Evolutionary conservation across 495 filamentous ascomycete species (phyloP).

Genomic region (Aspergillus indologenus): DNA sequence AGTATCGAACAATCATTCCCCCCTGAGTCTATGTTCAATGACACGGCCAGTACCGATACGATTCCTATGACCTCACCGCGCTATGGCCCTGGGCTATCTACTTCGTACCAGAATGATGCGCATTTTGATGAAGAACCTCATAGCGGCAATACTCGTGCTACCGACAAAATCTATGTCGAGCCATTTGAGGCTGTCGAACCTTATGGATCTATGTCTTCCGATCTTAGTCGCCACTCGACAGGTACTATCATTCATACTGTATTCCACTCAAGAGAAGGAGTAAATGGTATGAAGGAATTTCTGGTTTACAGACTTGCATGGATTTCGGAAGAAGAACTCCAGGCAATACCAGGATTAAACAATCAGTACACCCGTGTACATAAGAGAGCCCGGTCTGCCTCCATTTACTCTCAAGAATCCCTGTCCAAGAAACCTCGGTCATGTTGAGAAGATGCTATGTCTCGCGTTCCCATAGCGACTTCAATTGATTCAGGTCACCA

Average conservation of each 20-base stretch:
- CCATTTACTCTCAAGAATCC: background rate
- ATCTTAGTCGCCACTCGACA: background rate
- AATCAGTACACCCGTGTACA: no score
- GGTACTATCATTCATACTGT: background rate
- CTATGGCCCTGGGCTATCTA: background rate
- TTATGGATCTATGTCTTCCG: background rate
- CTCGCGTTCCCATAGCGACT: constrained; percentile 3
- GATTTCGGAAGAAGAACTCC: no score
- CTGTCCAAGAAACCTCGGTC: constrained; percentile 1
- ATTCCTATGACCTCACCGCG: background rate
- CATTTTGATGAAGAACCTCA: background rate
- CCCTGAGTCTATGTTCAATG: background rate
- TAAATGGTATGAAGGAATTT: background rate
- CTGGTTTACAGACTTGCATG: background rate
- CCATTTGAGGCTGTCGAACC: background rate
- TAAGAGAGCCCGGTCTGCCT: no score
- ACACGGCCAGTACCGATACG: background rate
- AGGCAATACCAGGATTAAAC: no score
- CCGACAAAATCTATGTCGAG: background rate
- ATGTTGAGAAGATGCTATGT: constrained; percentile 4
- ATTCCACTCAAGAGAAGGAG: background rate
- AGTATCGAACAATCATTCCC: background rate
- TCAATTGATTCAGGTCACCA: constrained; percentile 4
- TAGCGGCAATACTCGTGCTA: background rate
- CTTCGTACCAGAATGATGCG: background rate